Percentiles rank a stretch among this genome's conserved stretches.
These are phyloP conservation scores for Monosporozyma aquatica DNA, from an alignment of 805 yeast genomes.

Conservation along the genomic window DNA sequence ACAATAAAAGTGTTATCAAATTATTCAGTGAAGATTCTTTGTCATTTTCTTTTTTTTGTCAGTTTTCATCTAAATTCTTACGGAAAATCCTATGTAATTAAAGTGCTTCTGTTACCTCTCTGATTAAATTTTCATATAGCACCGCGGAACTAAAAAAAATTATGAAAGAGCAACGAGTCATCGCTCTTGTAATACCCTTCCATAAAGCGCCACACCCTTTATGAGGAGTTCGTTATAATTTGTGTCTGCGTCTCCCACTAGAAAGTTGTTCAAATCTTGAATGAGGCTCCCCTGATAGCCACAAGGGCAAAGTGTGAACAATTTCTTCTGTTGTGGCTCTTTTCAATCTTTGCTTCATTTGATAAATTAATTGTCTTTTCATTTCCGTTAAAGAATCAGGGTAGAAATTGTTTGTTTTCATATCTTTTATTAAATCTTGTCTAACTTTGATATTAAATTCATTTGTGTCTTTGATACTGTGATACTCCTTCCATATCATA, in stretches of 20 bases:
- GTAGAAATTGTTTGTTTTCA: conserved; percentile 30
- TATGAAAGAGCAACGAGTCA: too few species aligned
- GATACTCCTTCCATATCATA: neutral
- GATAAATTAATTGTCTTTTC: conserved; percentile 25
- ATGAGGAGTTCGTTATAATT: too few species aligned
- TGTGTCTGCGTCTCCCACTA: conserved; percentile 12
- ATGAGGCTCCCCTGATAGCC: conserved; percentile 22
- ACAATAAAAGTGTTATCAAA: too few species aligned
- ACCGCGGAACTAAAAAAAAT: too few species aligned
- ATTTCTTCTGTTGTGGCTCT: conserved; percentile 17
- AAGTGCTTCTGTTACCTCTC: too few species aligned
- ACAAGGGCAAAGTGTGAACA: conserved; percentile 19
- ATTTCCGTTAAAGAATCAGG: conserved; percentile 35
- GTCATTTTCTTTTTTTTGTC: too few species aligned
- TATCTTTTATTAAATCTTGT: conserved; percentile 24
- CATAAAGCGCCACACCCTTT: too few species aligned
- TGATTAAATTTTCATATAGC: too few species aligned
- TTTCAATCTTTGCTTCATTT: conserved; percentile 3
- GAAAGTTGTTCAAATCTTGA: conserved; percentile 15
- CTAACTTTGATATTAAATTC: neutral
- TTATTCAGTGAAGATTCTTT: too few species aligned
- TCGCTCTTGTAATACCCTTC: too few species aligned
- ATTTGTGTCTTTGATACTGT: neutral
- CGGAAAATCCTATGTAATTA: too few species aligned
- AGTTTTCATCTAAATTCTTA: too few species aligned